A percentile compares a stretch with the other conserved stretches of the same genome.
Evolutionary conservation across 176 grass and related monocot species (phyloP).

Genomic region (Lolium multiflorum): DNA sequence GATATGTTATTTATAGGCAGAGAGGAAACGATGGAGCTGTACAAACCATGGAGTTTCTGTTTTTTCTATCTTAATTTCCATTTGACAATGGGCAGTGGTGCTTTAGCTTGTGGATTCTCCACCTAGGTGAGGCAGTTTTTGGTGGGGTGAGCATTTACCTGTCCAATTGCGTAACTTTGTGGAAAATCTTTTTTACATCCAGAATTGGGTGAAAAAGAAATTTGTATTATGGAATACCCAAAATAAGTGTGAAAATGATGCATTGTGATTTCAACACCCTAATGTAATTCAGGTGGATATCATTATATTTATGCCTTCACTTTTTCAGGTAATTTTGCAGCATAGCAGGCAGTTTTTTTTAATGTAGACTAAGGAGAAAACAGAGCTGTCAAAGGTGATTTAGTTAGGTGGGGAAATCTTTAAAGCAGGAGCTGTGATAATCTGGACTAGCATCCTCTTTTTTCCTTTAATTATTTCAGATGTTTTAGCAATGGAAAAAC

Average conservation of each 20-base stretch:
- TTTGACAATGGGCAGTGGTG: slow-evolving; percentile 17
- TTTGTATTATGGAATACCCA: not conserved
- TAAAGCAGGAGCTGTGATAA: not conserved
- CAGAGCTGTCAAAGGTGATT: not conserved
- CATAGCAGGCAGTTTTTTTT: not conserved
- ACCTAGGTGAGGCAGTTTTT: slow-evolving; percentile 13
- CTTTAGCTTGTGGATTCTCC: slow-evolving; percentile 46
- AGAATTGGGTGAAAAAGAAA: not conserved
- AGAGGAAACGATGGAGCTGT: not conserved
- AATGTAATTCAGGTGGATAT: not conserved
- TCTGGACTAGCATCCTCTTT: not conserved
- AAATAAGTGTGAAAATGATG: not conserved
- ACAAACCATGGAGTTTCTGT: not conserved
- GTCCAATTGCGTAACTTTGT: not conserved
- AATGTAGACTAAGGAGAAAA: slow-evolving; percentile 9
- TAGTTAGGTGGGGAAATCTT: slow-evolving; percentile 5
- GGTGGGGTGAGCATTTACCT: slow-evolving; percentile 21
- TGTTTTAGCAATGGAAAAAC: no score
- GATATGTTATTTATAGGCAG: slow-evolving; percentile 47
- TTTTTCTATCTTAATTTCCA: not conserved
- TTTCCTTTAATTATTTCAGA: not conserved
- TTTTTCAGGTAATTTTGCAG: not conserved
- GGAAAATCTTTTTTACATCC: not conserved
- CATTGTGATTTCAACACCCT: not conserved
- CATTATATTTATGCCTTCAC: not conserved